Evolutionary conservation across 2,329 filamentous ascomycete species (phyloP).

Genomic region (Paraphoma chrysanthemicola): DNA sequence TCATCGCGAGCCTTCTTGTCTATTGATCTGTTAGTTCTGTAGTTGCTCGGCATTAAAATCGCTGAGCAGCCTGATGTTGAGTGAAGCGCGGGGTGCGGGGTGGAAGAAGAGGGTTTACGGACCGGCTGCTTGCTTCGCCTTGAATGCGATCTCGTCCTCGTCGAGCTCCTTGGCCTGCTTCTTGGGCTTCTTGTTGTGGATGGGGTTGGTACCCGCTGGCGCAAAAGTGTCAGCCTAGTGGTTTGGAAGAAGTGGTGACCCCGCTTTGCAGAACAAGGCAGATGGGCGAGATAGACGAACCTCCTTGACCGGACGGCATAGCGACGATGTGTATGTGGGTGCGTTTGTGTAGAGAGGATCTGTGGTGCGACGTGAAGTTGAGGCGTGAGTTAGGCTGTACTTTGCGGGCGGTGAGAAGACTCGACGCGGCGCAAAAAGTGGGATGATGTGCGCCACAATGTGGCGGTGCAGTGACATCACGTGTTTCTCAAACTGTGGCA

Average conservation of each 20-base stretch:
- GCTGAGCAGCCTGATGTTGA: not conserved
- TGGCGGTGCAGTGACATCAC: constrained; percentile 2
- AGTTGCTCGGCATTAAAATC: not conserved
- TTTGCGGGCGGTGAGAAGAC: constrained; percentile 5
- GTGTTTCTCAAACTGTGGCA: not conserved
- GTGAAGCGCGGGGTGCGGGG: too few relatives aligned
- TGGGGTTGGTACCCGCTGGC: constrained; percentile 60
- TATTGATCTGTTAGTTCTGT: constrained; percentile 24
- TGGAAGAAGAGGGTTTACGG: constrained; percentile 43
- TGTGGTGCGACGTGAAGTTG: constrained; percentile 8
- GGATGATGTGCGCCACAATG: constrained; percentile 11
- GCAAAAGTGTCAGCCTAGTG: constrained; percentile 26
- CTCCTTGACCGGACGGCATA: constrained; percentile 60
- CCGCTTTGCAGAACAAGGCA: constrained; percentile 4
- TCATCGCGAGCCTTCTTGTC: constrained; percentile 69
- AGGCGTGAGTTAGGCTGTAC: constrained; percentile 15
- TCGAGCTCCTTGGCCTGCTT: constrained; percentile 78
- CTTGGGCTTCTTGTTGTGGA: constrained; percentile 81
- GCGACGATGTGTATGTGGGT: constrained; percentile 27
- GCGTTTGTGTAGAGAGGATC: constrained; percentile 6
- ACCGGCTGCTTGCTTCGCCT: constrained; percentile 86
- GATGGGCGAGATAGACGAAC: constrained; percentile 39
- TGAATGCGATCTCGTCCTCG: constrained; percentile 84
- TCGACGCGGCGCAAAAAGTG: constrained; percentile 16
- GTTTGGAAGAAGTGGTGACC: constrained; percentile 1